Percentiles rank a stretch among this genome's conserved stretches.
Evolutionary conservation across 257 asterid species (phyloP).

Genomic region (Striga asiatica): DNA sequence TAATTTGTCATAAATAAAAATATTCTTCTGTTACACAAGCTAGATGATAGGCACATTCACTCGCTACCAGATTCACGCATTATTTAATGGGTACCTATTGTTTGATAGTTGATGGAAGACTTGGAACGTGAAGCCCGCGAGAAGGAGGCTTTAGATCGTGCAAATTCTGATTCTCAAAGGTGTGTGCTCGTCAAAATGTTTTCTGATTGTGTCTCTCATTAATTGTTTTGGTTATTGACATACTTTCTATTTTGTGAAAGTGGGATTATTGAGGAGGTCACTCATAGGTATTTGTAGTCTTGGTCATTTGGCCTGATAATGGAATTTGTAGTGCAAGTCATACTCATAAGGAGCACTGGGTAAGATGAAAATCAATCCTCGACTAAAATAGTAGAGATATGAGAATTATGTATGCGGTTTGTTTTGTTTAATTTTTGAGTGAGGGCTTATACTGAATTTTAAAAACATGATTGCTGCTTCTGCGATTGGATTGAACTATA

Average conservation of each 20-base stretch:
- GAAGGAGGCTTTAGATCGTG: constrained; percentile 75
- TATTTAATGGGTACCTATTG: constrained; percentile 6
- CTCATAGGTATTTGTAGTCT: neutral
- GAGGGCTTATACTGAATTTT: too few relatives aligned
- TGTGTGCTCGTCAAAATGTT: constrained; percentile 17
- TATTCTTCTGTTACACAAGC: neutral
- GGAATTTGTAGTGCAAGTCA: neutral
- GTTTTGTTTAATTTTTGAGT: too few relatives aligned
- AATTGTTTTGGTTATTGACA: neutral
- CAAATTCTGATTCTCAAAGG: constrained; percentile 52
- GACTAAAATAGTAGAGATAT: neutral
- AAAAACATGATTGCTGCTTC: too few relatives aligned
- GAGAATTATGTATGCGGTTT: too few relatives aligned
- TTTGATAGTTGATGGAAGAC: constrained; percentile 71
- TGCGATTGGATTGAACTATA: too few relatives aligned
- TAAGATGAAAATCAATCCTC: neutral
- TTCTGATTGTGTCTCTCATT: neutral
- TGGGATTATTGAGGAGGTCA: constrained; percentile 2
- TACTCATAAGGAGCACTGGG: neutral
- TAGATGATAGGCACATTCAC: neutral
- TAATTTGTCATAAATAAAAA: constrained; percentile 1
- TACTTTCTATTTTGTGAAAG: neutral
- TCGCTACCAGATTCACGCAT: neutral
- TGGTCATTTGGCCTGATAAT: neutral
- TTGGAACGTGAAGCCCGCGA: constrained; percentile 79